Conservation (phyloP, 2,329 filamentous ascomycete genomes). For the Ascocoryne sarcoides region DNA sequence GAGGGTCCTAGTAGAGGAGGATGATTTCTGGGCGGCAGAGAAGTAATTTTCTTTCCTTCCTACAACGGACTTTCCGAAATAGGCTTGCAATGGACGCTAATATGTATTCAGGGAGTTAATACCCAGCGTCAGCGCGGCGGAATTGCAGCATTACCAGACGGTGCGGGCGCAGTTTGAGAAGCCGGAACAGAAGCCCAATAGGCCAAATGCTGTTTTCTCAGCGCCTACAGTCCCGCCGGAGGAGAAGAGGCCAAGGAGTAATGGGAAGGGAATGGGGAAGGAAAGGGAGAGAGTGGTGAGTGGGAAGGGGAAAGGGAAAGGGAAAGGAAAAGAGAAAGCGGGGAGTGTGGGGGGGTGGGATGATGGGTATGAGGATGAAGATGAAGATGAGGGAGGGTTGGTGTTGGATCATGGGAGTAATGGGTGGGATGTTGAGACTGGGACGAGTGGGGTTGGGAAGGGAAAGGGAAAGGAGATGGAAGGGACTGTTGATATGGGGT, state of each 20-base stretch:
- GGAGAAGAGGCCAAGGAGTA: slow-evolving; percentile 14
- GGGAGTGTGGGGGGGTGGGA: slow-evolving; percentile 29
- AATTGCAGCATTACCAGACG: slow-evolving; percentile 81
- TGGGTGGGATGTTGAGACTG: slow-evolving; percentile 1
- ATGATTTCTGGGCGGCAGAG: slow-evolving; percentile 77
- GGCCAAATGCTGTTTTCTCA: background rate
- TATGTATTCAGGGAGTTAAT: slow-evolving; percentile 84
- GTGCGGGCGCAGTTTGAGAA: slow-evolving; percentile 81
- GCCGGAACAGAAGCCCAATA: slow-evolving; percentile 25
- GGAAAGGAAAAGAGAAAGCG: slow-evolving; percentile 31
- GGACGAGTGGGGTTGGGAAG: background rate
- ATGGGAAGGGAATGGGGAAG: slow-evolving; percentile 7
- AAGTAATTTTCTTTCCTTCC: no score
- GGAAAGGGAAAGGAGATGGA: slow-evolving; percentile 7
- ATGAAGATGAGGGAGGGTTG: slow-evolving; percentile 14
- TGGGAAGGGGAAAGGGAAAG: slow-evolving; percentile 20
- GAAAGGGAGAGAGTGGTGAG: background rate
- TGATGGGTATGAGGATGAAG: slow-evolving; percentile 28
- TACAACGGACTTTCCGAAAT: no score
- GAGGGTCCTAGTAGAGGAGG: slow-evolving; percentile 77
- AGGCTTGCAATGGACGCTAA: no score
- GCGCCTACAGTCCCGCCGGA: background rate
- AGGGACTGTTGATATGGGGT: slow-evolving; percentile 33
- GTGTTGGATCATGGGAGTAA: slow-evolving; percentile 8
- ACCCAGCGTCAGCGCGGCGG: slow-evolving; percentile 87